A percentile compares a stretch with the other conserved stretches of the same genome.
phyloP scores from a whole-genome alignment of 371 early-diverging fungal genomes.

The Smittium mucronatum region DNA sequence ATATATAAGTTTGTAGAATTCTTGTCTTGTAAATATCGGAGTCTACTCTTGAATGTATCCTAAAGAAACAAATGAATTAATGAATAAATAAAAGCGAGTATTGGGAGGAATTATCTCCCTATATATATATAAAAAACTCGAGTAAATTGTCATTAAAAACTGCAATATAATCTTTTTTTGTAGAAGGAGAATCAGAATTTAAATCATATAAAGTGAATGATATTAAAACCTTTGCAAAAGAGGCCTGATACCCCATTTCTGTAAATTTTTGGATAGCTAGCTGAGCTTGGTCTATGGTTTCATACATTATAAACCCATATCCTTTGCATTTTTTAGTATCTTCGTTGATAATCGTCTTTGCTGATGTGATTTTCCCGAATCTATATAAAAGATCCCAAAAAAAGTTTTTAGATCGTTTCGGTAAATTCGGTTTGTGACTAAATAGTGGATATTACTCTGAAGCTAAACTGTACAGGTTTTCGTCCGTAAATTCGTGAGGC shows the following conservation, averaged over 20 bases:
- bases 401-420: neutral
- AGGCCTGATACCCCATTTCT: slow-evolving; percentile 50
- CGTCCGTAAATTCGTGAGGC: slow-evolving; percentile 56
- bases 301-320: slow-evolving; percentile 84
- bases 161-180: too few relatives aligned
- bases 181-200: neutral
- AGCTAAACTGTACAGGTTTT: slow-evolving; percentile 52
- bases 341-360: slow-evolving; percentile 73
- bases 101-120: too few relatives aligned
- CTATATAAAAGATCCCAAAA: slow-evolving; percentile 23
- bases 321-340: slow-evolving; percentile 73
- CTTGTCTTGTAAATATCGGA: slow-evolving; percentile 61
- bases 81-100: too few relatives aligned
- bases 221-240: slow-evolving; percentile 49
- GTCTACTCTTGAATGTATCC: slow-evolving; percentile 64
- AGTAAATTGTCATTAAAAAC: too few relatives aligned
- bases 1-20: slow-evolving; percentile 70
- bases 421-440: too few relatives aligned
- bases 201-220: too few relatives aligned
- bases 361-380: slow-evolving; percentile 67
- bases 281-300: slow-evolving; percentile 49
- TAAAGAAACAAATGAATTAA: slow-evolving; percentile 14
- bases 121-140: too few relatives aligned
- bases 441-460: slow-evolving; percentile 32
- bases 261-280: slow-evolving; percentile 56